Evolutionary conservation across 108 stramenopile genomes (phyloP).

Genomic region (Stephanodiscus minutulus): DNA sequence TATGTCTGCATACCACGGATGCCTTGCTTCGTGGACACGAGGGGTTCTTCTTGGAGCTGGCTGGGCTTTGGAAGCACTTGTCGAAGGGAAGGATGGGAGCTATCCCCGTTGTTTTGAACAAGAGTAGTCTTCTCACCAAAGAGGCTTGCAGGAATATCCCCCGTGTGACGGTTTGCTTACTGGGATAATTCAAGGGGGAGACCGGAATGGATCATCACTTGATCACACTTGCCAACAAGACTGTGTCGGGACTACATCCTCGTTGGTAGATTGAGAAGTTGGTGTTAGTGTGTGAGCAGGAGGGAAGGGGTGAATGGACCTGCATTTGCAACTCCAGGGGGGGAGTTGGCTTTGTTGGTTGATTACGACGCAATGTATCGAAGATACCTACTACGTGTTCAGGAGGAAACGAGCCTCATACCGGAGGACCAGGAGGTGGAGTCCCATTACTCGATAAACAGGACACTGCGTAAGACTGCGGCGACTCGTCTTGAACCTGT

Average conservation of each 20-base stretch:
- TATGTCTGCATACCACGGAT: not conserved
- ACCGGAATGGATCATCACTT: not conserved
- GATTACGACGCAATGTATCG: conserved; percentile 21
- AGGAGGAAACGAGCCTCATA: not conserved
- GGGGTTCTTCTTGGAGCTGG: not conserved
- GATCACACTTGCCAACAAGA: not conserved
- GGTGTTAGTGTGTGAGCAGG: conserved; percentile 16
- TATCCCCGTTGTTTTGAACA: not conserved
- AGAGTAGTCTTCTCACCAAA: not conserved
- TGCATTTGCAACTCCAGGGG: conserved; percentile 14
- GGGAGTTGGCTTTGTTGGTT: not conserved
- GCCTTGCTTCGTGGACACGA: not conserved
- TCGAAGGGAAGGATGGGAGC: not conserved
- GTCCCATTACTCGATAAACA: not conserved
- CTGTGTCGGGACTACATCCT: conserved; percentile 10
- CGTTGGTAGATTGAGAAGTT: conserved; percentile 32
- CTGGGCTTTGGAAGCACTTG: not conserved
- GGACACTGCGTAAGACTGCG: conserved; percentile 12
- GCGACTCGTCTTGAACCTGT: not conserved
- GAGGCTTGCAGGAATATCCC: not conserved
- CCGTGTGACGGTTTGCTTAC: not conserved
- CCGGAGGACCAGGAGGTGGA: conserved; percentile 1
- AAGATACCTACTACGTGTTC: not conserved
- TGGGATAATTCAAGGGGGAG: not conserved
- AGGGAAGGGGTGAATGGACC: conserved; percentile 2